Base-by-base conservation (phyloP, 306 rosid species). In the Trifolium repens region DNA sequence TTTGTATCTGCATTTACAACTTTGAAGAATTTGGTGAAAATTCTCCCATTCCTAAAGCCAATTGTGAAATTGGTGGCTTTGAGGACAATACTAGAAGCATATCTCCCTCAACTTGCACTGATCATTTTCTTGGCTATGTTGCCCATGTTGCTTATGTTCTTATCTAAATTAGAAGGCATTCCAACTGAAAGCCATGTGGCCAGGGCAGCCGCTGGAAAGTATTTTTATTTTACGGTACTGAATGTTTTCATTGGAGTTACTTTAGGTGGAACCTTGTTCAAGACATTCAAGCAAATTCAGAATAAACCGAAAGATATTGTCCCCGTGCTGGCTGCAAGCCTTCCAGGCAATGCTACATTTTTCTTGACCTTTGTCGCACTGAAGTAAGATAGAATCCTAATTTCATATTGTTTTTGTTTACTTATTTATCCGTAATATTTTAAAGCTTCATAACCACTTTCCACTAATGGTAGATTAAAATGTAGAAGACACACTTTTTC, bases 181-280 rank as follows among this genome's bases (percentile, higher is more conserved):
- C 90, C 98, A 54, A 85, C 93, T 3, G 71, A 73, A 81, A 87
- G 98, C 82, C 98, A 96, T 57, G 93, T 86, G 17, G 6, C 85
- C 49, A 87, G 97, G 70, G 98, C 98, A 80, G 88, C 99, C 73
- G 85, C 98, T 34, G 99, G 99, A 72, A 96, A 96, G 75, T 96
- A 96, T 67, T 96, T 81, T 72, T 96, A 96, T 79, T 96, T 96
- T 85, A 57, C 67, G 0, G 90, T 88, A 81, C 81, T 96, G 73
- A 96, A 96, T 73, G 96, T 92, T 61, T 96, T 96, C 80, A 73
- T 96, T 70, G 98, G 97, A 70, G 86, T 96, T 68, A 96, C 98
- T 5, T 5, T 96, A 44, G 85, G 91, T 69, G 98, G 90, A 74
- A 78, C 99, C 59, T 78, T 96, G 89, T 92, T 89, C 83, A 35